Conservation (phyloP, 2,329 filamentous ascomycete genomes). For the Rutstroemia sp. region DNA sequence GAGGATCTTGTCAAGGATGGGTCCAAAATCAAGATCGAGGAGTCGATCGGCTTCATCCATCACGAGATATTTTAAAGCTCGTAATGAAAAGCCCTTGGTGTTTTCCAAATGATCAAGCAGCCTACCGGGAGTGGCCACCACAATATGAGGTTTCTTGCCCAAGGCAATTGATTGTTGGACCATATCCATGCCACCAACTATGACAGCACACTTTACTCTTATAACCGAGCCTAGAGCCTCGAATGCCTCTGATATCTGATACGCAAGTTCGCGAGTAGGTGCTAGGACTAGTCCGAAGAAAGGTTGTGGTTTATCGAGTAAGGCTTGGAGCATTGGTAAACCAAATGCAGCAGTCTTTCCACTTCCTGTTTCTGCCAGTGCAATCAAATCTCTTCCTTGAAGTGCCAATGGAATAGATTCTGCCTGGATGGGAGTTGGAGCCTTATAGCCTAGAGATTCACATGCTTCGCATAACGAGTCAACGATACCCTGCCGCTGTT, state of each 20-base stretch:
- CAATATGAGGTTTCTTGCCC: slow-evolving; percentile 90
- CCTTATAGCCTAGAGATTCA: slow-evolving; percentile 70
- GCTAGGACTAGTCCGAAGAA: slow-evolving; percentile 87
- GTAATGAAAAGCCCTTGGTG: slow-evolving; percentile 88
- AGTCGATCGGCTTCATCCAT: slow-evolving; percentile 93
- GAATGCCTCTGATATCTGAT: slow-evolving; percentile 82
- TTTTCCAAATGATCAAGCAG: slow-evolving; percentile 90
- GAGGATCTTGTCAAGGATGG: slow-evolving; percentile 85
- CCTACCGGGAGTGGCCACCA: slow-evolving; percentile 86
- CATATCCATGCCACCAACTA: slow-evolving; percentile 96
- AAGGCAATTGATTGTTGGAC: slow-evolving; percentile 83
- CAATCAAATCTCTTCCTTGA: slow-evolving; percentile 78
- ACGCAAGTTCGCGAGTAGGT: slow-evolving; percentile 86
- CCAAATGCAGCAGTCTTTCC: slow-evolving; percentile 96
- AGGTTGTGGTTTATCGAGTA: slow-evolving; percentile 80
- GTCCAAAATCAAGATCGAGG: slow-evolving; percentile 89
- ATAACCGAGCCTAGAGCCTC: slow-evolving; percentile 84
- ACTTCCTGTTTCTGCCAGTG: slow-evolving; percentile 87
- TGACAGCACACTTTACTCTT: slow-evolving; percentile 74
- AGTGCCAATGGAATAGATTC: slow-evolving; percentile 78
- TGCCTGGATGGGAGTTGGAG: slow-evolving; percentile 81
- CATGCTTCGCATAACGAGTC: slow-evolving; percentile 88
- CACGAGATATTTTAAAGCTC: slow-evolving; percentile 76
- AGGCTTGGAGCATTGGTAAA: slow-evolving; percentile 81
- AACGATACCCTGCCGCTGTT: slow-evolving; percentile 57